Conservation (phyloP, 2,329 filamentous ascomycete species). For the Pseudomassariella vexata region DNA sequence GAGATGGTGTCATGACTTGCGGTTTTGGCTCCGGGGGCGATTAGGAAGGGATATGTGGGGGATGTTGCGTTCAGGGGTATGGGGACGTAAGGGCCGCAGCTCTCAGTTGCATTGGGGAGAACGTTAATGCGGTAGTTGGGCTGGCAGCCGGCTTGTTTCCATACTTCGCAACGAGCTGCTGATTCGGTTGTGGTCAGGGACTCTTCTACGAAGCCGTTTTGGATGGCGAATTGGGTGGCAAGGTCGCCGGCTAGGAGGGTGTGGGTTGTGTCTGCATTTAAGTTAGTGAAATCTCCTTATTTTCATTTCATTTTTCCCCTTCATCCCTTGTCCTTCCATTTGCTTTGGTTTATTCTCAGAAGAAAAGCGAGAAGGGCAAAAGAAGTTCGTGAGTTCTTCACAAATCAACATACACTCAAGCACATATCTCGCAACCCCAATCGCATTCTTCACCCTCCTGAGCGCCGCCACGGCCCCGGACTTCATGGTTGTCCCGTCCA, state of each 20-base stretch:
- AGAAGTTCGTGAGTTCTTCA: no score
- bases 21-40: constrained; percentile 6
- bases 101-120: constrained; percentile 31
- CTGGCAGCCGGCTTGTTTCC: constrained; percentile 37
- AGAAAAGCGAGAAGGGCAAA: no score
- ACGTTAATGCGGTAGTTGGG: constrained; percentile 46
- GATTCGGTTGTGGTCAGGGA: constrained; percentile 37
- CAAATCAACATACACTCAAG: constrained; percentile 23
- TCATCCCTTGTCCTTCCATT: no score
- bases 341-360: no score
- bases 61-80: constrained; percentile 15
- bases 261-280: constrained; percentile 47
- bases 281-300: no score
- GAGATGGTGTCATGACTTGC: constrained; percentile 47
- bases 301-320: no score
- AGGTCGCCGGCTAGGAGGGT: constrained; percentile 46
- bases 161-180: constrained; percentile 31
- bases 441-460: constrained; percentile 40
- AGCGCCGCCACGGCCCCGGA: constrained; percentile 47
- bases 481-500: constrained; percentile 49
- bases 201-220: constrained; percentile 43
- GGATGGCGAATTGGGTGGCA: constrained; percentile 45
- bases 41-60: constrained; percentile 11
- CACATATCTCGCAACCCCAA: constrained; percentile 44
- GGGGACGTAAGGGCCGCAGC: constrained; percentile 43